Evolutionary conservation across 2,329 filamentous ascomycete species (phyloP).

Genomic region (Pestalotiopsis sp.): DNA sequence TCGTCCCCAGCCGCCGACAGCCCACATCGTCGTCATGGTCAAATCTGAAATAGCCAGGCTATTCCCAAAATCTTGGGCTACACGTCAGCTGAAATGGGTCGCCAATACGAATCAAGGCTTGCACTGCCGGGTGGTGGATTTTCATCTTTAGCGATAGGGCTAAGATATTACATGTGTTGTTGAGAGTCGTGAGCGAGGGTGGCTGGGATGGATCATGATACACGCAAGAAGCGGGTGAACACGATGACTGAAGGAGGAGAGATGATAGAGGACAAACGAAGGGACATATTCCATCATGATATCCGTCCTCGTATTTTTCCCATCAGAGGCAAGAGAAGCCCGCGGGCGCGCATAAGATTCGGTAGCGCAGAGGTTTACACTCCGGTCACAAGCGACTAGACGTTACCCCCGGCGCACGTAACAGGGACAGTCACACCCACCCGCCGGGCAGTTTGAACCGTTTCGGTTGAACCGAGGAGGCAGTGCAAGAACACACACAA

Average conservation of each 20-base stretch:
- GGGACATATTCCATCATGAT: not conserved
- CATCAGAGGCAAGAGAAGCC: not conserved
- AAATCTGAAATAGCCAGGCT: constrained; percentile 8
- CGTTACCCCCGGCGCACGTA: constrained; percentile 3
- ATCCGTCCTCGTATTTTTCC: not conserved
- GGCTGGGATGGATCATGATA: not conserved
- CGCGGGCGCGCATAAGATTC: not conserved
- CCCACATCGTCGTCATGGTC: constrained; percentile 12
- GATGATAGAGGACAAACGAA: not conserved
- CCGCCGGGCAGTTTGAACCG: not conserved
- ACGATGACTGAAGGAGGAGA: not conserved
- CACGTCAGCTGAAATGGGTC: constrained; percentile 12
- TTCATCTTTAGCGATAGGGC: not conserved
- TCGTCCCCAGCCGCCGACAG: not conserved
- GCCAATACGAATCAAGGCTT: constrained; percentile 1
- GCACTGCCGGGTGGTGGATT: not conserved
- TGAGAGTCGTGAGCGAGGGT: not conserved
- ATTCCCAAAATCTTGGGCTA: constrained; percentile 9
- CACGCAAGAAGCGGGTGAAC: not conserved
- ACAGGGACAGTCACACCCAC: constrained; percentile 4
- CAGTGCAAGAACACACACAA: not conserved
- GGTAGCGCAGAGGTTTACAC: not conserved
- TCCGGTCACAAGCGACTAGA: not conserved
- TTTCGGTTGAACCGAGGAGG: constrained; percentile 4
- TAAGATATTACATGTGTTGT: not conserved